A percentile compares a stretch with the other conserved stretches of the same genome.
Evolutionary conservation across 192 early-diverging fungal genomes (phyloP).

Genomic region (Chytriomyces sp.): DNA sequence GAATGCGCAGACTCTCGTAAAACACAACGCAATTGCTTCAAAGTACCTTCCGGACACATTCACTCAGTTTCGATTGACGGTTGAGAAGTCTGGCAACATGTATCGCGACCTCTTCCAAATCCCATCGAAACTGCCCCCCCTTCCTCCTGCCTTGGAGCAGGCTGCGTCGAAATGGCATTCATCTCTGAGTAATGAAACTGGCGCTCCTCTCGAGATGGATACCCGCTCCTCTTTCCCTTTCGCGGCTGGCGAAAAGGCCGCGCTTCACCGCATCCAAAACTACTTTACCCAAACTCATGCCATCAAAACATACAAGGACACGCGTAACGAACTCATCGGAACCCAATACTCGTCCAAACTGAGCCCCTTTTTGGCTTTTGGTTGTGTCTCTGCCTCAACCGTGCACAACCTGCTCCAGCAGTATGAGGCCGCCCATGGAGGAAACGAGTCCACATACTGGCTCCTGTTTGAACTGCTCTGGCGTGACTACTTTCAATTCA

Average conservation of each 20-base stretch:
- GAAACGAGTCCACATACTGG: slow-evolving; percentile 44
- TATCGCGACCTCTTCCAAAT: not conserved
- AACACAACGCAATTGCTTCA: not conserved
- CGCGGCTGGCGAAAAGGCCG: slow-evolving; percentile 39
- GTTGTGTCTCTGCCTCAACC: not conserved
- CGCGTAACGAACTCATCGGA: slow-evolving; percentile 50
- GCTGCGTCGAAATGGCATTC: not conserved
- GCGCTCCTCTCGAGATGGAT: slow-evolving; percentile 10
- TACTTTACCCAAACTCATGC: slow-evolving; percentile 38
- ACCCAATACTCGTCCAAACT: slow-evolving; percentile 51
- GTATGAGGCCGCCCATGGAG: slow-evolving; percentile 1
- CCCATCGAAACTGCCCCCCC: not conserved
- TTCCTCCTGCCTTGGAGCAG: not conserved
- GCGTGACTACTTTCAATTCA: slow-evolving; percentile 49
- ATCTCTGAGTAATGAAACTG: not conserved
- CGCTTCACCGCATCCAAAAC: slow-evolving; percentile 32
- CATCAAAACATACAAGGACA: slow-evolving; percentile 42
- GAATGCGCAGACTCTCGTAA: not conserved
- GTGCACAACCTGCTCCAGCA: slow-evolving; percentile 1
- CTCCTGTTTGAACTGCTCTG: slow-evolving; percentile 49
- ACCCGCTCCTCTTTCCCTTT: slow-evolving; percentile 41
- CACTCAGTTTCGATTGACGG: slow-evolving; percentile 41
- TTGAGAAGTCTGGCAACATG: slow-evolving; percentile 30
- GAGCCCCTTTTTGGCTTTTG: slow-evolving; percentile 26
- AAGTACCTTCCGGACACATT: slow-evolving; percentile 37